Evolutionary conservation across 768 basidiomycete genomes (phyloP).

Genomic region (Termitomyces sp.): DNA sequence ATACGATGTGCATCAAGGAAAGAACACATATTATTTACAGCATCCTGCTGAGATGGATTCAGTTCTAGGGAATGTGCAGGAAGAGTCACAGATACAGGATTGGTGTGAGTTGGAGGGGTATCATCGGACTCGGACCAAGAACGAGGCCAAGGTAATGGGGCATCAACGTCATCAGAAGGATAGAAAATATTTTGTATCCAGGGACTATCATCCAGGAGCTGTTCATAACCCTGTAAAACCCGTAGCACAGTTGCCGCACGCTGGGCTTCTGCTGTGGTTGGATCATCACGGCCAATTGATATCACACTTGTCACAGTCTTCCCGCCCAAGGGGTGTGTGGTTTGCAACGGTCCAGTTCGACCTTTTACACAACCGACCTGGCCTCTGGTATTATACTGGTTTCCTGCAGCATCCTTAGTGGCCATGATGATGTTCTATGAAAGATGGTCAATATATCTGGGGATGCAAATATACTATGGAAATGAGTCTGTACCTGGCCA

Average conservation of each 20-base stretch:
- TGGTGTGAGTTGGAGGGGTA: neutral
- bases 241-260: conserved; percentile 34
- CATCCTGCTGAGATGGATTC: conserved; percentile 42
- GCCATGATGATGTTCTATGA: conserved; percentile 4
- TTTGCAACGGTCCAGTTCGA: conserved; percentile 26
- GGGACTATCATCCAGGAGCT: conserved; percentile 31
- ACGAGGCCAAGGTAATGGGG: conserved; percentile 31
- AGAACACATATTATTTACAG: conserved; percentile 45
- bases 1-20: conserved; percentile 27
- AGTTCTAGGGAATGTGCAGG: conserved; percentile 14
- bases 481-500: conserved; percentile 28
- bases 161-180: conserved; percentile 16
- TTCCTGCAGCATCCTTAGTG: conserved; percentile 13
- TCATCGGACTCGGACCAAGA: conserved; percentile 23
- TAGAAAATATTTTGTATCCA: conserved; percentile 50
- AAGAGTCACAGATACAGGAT: neutral
- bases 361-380: neutral
- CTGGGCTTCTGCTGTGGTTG: conserved; percentile 52
- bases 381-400: conserved; percentile 36
- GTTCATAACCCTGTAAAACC: conserved; percentile 34
- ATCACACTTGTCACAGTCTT: conserved; percentile 32
- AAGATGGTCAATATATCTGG: neutral
- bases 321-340: conserved; percentile 17
- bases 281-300: conserved; percentile 48
- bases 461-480: neutral